Evolutionary conservation across 495 filamentous ascomycete genomes (phyloP).

Genomic region (Aspergillus carlsbadensis): DNA sequence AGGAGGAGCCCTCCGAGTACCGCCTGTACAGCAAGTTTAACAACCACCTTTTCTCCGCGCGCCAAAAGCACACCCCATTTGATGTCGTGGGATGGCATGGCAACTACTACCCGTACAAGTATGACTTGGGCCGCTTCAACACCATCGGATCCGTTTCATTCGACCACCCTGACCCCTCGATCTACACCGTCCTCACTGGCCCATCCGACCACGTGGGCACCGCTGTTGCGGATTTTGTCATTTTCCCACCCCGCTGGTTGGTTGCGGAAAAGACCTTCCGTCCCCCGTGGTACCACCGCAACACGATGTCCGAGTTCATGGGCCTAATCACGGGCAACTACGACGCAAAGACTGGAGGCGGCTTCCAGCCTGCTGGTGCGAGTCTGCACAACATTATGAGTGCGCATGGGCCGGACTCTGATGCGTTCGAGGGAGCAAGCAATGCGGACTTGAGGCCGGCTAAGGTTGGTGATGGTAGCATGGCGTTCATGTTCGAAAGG

Average conservation of each 20-base stretch:
- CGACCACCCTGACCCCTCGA: conserved; percentile 81
- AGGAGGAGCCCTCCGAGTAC: conserved; percentile 46
- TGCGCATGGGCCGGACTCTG: conserved; percentile 59
- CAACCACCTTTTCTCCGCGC: conserved; percentile 71
- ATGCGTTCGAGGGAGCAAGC: conserved; percentile 57
- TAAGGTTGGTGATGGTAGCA: conserved; percentile 61
- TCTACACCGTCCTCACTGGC: conserved; percentile 79
- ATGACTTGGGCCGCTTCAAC: conserved; percentile 80
- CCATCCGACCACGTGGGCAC: conserved; percentile 71
- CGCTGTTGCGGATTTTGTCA: conserved; percentile 78
- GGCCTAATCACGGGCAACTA: conserved; percentile 62
- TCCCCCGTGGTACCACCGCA: conserved; percentile 82
- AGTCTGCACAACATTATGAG: conserved; percentile 64
- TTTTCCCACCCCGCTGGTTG: conserved; percentile 81
- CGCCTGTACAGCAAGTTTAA: conserved; percentile 75
- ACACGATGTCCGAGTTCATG: conserved; percentile 70
- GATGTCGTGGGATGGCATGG: conserved; percentile 83
- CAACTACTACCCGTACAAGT: conserved; percentile 81
- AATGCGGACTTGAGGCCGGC: conserved; percentile 56
- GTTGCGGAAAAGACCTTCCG: conserved; percentile 77
- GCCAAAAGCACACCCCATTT: conserved; percentile 73
- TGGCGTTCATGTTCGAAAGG: conserved; percentile 72
- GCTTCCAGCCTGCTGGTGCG: conserved; percentile 63
- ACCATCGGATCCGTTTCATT: conserved; percentile 70
- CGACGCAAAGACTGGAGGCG: conserved; percentile 62